Base-by-base conservation (phyloP, 139 green algal species). In the Chlorella sp. region DNA sequence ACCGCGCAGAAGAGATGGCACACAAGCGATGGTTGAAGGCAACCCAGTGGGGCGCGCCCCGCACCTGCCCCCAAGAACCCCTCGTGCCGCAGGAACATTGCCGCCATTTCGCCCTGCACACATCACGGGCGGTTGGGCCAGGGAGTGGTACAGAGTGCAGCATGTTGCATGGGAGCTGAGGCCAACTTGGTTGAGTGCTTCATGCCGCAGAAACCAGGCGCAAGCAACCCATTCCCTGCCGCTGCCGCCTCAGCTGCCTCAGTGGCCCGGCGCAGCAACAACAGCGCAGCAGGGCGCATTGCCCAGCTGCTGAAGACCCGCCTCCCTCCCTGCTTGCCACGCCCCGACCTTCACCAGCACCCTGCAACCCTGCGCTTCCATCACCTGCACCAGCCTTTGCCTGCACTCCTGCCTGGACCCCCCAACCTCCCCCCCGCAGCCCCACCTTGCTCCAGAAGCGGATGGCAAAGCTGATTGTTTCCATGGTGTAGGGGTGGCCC, bases 401-500 rank as follows among this genome's bases (percentile, higher is more conserved):
- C 48, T 57, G 48, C 48, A 57, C 48, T 9, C 48, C 48, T 57
- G 48, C 48, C 48, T 57, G 48, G 7, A 57, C 48, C 48, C 48
- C 48, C 48, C 64, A 71, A 71, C 22, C 64, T 18, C 32, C 28
- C 3, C 21, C 39, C 37, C 0, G 37, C 39, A 60, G 24, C 60
- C 48, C 21, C 53, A 86, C 95, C 95, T 98, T 98, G 83, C 93
- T 98, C 97, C 97, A 99, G 92, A 99, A 99, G 16, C 96, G 94
- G 90, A 99, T 99, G 75, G 98, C 97, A 91, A 97, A 99, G 71
- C 94, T 97, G 73, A 99, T 99, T 75, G 98, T 99, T 22, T 99
- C 97, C 98, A 99, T 99, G 18, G 98, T 99, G 96, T 99, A 99
- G 14, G 97, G 95, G 94, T 99, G 98, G 22, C 97, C 97, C 21